phyloP scores from a whole-genome alignment of 495 filamentous ascomycete genomes.

The Hypomontagnella monticulosa region DNA sequence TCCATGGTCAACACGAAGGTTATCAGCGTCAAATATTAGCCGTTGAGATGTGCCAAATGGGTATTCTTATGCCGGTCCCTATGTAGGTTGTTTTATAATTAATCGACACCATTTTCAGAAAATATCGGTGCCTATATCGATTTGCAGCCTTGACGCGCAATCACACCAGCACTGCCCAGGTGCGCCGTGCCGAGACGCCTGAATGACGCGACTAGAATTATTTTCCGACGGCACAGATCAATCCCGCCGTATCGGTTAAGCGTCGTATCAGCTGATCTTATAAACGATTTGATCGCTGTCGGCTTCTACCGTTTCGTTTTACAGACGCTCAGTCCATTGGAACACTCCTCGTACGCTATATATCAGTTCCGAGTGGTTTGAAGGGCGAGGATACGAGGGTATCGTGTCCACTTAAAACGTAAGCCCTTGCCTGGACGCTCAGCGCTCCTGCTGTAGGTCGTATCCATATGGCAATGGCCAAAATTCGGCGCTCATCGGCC shows the following conservation, averaged over 20 bases:
- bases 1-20: not conserved
- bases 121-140: constrained; percentile 19
- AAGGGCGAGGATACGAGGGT: no score
- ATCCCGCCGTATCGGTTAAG: constrained; percentile 25
- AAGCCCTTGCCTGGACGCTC: no score
- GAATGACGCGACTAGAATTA: constrained; percentile 40
- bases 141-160: constrained; percentile 41
- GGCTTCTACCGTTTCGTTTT: not conserved
- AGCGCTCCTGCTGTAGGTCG: no score
- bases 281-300: not conserved
- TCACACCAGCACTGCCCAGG: constrained; percentile 23
- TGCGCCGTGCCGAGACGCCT: constrained; percentile 35
- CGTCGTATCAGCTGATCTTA: constrained; percentile 35
- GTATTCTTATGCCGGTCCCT: no score
- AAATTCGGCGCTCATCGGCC: no score
- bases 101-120: constrained; percentile 5
- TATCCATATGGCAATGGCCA: no score
- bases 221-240: constrained; percentile 35
- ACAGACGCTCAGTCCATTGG: not conserved
- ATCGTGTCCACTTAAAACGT: no score
- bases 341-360: no score
- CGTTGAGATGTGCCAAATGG: no score
- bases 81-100: no score
- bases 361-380: no score
- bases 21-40: no score